Evolutionary conservation across 2,329 filamentous ascomycete species (phyloP).

Genomic region (Monosporascus sp.): DNA sequence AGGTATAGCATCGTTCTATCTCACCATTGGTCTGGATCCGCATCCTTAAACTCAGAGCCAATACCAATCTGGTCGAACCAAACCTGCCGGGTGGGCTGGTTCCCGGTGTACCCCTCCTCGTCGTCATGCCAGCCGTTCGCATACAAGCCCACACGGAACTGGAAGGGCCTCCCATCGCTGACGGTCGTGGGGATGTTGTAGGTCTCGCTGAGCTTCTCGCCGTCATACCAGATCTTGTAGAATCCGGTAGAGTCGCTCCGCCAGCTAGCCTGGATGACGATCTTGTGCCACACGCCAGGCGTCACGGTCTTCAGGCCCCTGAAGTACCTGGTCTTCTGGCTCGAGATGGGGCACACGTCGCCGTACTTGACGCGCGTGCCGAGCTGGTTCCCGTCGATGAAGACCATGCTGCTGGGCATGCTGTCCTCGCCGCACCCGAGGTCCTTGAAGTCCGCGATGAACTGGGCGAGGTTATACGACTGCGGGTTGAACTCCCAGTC

Average conservation of each 20-base stretch:
- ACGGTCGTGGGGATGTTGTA: slow-evolving; percentile 39
- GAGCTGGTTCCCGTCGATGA: slow-evolving; percentile 38
- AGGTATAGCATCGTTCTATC: background rate
- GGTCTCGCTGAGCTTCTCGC: slow-evolving; percentile 36
- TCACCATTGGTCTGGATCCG: slow-evolving; percentile 22
- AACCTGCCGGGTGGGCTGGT: slow-evolving; percentile 38
- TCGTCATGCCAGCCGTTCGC: slow-evolving; percentile 46
- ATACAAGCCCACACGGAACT: slow-evolving; percentile 44
- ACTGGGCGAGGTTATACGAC: slow-evolving; percentile 44
- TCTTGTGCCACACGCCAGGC: slow-evolving; percentile 40
- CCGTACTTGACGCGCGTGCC: slow-evolving; percentile 37
- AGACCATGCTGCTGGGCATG: slow-evolving; percentile 46
- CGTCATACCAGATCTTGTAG: slow-evolving; percentile 44
- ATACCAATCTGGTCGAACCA: slow-evolving; percentile 46
- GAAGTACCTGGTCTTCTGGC: slow-evolving; percentile 27
- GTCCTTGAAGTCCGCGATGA: slow-evolving; percentile 43
- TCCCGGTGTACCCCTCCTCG: slow-evolving; percentile 25
- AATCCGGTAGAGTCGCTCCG: slow-evolving; percentile 36
- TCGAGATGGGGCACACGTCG: slow-evolving; percentile 25
- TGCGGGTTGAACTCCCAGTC: slow-evolving; percentile 42
- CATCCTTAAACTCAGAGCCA: slow-evolving; percentile 36
- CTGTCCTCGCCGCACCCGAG: slow-evolving; percentile 38
- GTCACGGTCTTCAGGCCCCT: slow-evolving; percentile 32
- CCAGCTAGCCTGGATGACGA: slow-evolving; percentile 43
- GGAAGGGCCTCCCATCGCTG: slow-evolving; percentile 36